These are phyloP conservation scores for Trametes versicolor DNA, from an alignment of 1,284 basidiomycete species.

Conservation along the genomic window DNA sequence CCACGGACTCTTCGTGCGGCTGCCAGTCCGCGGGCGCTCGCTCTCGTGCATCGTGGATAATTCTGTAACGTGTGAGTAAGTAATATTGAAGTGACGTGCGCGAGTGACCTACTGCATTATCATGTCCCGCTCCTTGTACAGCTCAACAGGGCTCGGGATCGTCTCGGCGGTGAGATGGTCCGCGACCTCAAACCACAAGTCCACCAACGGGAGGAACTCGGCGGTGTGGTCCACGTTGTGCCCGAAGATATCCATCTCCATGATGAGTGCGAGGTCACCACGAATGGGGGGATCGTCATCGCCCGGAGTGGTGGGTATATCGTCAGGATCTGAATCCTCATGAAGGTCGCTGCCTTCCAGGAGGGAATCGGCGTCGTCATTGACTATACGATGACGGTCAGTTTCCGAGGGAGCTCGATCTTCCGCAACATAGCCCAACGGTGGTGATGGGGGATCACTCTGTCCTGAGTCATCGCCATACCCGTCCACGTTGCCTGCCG, in stretches of 20 bases:
- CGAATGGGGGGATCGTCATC: not conserved
- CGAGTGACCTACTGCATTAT: not conserved
- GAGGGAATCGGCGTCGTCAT: not conserved
- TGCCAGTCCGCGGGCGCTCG: not conserved
- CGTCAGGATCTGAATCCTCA: not conserved
- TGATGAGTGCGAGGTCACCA: not conserved
- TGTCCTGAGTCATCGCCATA: not conserved
- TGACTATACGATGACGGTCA: too few species aligned
- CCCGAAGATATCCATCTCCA: conserved; percentile 4
- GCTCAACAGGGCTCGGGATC: conserved; percentile 5
- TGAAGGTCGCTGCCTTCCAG: not conserved
- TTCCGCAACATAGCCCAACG: not conserved
- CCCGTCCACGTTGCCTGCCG: not conserved
- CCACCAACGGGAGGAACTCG: conserved; percentile 12
- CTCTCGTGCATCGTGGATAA: conserved; percentile 7
- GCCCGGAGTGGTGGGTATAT: not conserved
- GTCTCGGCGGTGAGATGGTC: conserved; percentile 2
- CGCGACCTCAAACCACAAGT: conserved; percentile 12
- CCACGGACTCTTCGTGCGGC: not conserved
- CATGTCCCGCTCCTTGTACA: not conserved
- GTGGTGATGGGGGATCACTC: not conserved
- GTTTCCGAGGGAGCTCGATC: not conserved
- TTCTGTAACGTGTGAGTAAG: not conserved
- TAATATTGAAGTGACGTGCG: not conserved
- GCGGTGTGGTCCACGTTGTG: not conserved